Percentiles rank a stretch among this genome's conserved stretches.
Evolutionary conservation across 257 asterid genomes (phyloP).

Genomic region (Petunia axillaris): DNA sequence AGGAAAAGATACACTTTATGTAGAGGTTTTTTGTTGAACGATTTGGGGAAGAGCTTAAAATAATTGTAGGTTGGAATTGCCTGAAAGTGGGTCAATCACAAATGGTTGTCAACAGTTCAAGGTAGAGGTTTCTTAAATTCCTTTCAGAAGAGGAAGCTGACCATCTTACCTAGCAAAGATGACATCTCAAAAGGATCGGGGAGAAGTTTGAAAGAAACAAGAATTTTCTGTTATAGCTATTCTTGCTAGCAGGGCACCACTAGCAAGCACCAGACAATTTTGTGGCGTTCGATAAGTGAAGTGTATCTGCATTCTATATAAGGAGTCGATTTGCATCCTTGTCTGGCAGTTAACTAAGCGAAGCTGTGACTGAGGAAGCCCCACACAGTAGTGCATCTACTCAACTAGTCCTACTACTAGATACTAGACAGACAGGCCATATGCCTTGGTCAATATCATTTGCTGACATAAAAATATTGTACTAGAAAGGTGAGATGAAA

Average conservation of each 20-base stretch:
- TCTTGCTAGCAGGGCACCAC: constrained; percentile 12
- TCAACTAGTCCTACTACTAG: no score
- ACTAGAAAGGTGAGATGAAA: background rate
- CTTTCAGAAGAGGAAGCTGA: background rate
- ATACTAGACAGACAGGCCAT: no score
- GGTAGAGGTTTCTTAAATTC: background rate
- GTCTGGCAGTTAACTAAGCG: no score
- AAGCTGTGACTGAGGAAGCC: no score
- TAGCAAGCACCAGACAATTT: constrained; percentile 8
- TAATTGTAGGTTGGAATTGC: background rate
- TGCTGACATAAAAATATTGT: background rate
- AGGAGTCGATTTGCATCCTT: no score
- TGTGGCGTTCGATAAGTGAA: background rate
- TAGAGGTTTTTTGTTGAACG: background rate
- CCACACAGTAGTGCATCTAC: no score
- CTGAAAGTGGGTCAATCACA: background rate
- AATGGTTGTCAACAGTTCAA: background rate
- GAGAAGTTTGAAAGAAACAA: background rate
- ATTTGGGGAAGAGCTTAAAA: background rate
- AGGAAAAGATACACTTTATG: background rate
- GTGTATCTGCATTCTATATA: no score
- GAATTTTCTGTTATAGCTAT: background rate
- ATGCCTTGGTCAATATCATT: background rate
- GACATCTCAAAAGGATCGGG: constrained; percentile 1
- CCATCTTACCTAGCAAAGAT: background rate